Evolutionary conservation across 441 rosid genomes (phyloP), one percentile per base, ranked within the genome.

Genomic region (Gossypium trilobum): DNA sequence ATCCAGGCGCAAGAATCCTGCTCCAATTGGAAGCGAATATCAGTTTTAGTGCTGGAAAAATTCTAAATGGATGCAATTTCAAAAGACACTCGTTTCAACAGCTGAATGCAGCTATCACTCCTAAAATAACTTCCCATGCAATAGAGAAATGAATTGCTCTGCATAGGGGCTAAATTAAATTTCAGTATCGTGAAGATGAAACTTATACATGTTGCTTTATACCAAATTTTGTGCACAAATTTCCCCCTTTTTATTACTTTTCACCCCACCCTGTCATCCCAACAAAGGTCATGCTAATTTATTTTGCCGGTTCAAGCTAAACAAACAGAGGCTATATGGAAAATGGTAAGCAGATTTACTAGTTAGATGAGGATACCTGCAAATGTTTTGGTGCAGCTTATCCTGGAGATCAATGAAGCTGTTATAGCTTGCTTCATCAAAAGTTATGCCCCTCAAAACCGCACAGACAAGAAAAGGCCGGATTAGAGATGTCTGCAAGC

Each of bases 361-460:
- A 29, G 59, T 36, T 56, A 50, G 36, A 39, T 33, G 42, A 77
- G 23, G 62, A 63, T 83, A 91, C 99, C 98, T 82, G 84, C 97
- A 95, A 16, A 95, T 93, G 75, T 93, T 95, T 72, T 93, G 95
- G 83, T 93, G 98, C 60, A 95, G 90, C 86, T 93, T 95, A 62
- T 95, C 99, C 82, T 93, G 99, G 68, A 95, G 95, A 82, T 93
- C 97, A 62, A 93, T 93, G 77, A 95, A 95, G 85, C 99, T 95
- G 79, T 90, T 90, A 78, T 93, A 91, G 36, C 88, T 89, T 42
- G 90, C 92, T 82, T 93, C 94, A 74, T 93, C 91, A 77, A 95
- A 91, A 5, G 86, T 84, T 50, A 93, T 79, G 70, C 88, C 91
- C 78, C 98, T 89, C 79, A 89, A 77, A 79, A 91, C 89, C 72